phyloP scores from a whole-genome alignment of 2,329 filamentous ascomycete species.

The Penicillium sp. region DNA sequence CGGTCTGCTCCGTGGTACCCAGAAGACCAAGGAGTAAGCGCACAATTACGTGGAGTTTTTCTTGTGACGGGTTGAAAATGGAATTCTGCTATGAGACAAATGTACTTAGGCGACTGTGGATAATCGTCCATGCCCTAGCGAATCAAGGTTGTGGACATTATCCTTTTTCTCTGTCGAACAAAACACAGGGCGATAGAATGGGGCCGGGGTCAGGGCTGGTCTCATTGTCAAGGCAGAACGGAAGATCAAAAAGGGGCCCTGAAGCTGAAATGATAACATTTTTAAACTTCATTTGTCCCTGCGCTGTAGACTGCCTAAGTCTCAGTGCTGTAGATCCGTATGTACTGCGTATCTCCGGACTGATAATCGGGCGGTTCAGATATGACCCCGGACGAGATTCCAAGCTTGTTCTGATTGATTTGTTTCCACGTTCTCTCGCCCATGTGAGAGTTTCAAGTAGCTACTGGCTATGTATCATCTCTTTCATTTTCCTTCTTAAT shows the following conservation, averaged over 20 bases:
- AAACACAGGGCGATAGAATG: slow-evolving; percentile 27
- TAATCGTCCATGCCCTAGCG: slow-evolving; percentile 35
- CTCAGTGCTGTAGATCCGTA: background rate
- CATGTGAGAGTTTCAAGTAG: background rate
- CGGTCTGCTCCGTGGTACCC: slow-evolving; percentile 99
- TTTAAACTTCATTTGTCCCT: slow-evolving; percentile 18
- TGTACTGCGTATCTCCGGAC: background rate
- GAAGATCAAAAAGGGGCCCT: slow-evolving; percentile 24
- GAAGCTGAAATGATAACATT: slow-evolving; percentile 26
- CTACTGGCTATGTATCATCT: background rate
- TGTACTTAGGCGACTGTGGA: slow-evolving; percentile 41
- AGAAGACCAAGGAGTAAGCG: slow-evolving; percentile 97
- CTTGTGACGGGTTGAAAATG: slow-evolving; percentile 42
- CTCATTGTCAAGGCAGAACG: slow-evolving; percentile 24
- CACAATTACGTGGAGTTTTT: slow-evolving; percentile 57
- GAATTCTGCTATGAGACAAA: slow-evolving; percentile 40
- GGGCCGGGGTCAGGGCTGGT: slow-evolving; percentile 23
- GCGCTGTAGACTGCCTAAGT: background rate
- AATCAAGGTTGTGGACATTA: slow-evolving; percentile 40
- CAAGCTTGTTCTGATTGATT: background rate
- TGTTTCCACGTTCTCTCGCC: too few relatives aligned
- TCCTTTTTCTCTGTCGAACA: slow-evolving; percentile 30
- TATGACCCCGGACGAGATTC: too few relatives aligned
- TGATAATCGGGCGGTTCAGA: background rate
- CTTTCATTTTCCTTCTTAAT: background rate